Percentiles rank a stretch among this genome's conserved stretches.
These are phyloP conservation scores for Cryphonectria naterciae DNA, from an alignment of 2,329 filamentous ascomycete genomes.

Conservation along the genomic window DNA sequence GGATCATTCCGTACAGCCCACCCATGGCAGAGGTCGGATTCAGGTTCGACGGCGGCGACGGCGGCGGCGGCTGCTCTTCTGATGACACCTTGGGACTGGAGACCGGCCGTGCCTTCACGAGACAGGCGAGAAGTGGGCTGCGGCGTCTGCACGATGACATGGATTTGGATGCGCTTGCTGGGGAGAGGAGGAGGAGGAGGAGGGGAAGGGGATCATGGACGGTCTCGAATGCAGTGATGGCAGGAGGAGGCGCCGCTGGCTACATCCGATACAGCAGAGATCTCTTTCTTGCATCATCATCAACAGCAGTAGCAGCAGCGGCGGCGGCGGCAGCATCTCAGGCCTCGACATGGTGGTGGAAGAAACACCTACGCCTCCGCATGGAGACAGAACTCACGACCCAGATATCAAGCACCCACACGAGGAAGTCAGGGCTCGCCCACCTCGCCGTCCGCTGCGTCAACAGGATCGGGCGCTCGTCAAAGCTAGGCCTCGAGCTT, in stretches of 20 bases:
- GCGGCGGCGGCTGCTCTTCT: conserved; percentile 28
- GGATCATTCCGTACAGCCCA: conserved; percentile 24
- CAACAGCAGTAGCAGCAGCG: not conserved
- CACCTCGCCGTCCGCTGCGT: conserved; percentile 50
- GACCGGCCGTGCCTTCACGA: conserved; percentile 38
- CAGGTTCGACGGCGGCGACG: conserved; percentile 33
- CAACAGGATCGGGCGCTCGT: conserved; percentile 45
- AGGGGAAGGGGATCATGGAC: conserved; percentile 44
- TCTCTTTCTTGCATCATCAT: conserved; percentile 37
- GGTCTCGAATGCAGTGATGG: conserved; percentile 41
- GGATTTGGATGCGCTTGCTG: conserved; percentile 26
- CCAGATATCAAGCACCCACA: conserved; percentile 32
- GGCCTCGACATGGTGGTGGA: conserved; percentile 1
- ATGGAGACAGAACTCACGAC: conserved; percentile 49
- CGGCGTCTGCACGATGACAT: conserved; percentile 44
- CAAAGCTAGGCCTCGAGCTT: conserved; percentile 50
- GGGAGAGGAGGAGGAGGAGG: not conserved
- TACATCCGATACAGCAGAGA: conserved; percentile 45
- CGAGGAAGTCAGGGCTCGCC: conserved; percentile 3
- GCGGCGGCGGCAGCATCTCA: not conserved
- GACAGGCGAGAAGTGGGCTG: conserved; percentile 40
- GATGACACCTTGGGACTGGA: conserved; percentile 38
- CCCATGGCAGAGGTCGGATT: conserved; percentile 50
- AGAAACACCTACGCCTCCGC: conserved; percentile 35
- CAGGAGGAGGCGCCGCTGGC: conserved; percentile 37